Conservation (phyloP, 768 basidiomycete species). For the Rhizopogon vinicolor region DNA sequence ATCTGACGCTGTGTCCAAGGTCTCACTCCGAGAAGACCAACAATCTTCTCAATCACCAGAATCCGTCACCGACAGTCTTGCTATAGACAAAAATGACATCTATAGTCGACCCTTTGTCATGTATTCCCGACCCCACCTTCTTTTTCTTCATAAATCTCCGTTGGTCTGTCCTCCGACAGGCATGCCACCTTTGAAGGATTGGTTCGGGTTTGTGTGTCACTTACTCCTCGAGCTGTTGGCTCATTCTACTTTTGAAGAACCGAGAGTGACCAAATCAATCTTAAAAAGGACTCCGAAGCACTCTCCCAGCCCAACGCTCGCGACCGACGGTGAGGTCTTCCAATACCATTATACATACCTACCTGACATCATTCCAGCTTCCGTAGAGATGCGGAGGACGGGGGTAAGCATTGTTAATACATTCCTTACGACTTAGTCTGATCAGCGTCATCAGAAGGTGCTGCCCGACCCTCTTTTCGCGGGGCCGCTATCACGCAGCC, state of each 20-base stretch:
- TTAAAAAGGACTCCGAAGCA: slow-evolving; percentile 60
- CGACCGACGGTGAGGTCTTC: slow-evolving; percentile 57
- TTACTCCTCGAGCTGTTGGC: slow-evolving; percentile 11
- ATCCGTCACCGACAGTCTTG: slow-evolving; percentile 11
- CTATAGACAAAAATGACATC: slow-evolving; percentile 27
- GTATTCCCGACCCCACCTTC: slow-evolving; percentile 68
- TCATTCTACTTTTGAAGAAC: slow-evolving; percentile 30
- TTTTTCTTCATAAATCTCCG: slow-evolving; percentile 69
- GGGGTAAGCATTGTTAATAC: slow-evolving; percentile 38
- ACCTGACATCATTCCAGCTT: slow-evolving; percentile 43
- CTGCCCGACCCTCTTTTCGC: slow-evolving; percentile 65
- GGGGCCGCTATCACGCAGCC: slow-evolving; percentile 64
- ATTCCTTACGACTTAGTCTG: slow-evolving; percentile 1
- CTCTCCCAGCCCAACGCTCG: slow-evolving; percentile 46
- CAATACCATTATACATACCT: neutral
- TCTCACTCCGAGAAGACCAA: slow-evolving; percentile 20
- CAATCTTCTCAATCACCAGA: slow-evolving; percentile 8
- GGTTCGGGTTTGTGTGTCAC: slow-evolving; percentile 71
- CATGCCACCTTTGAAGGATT: slow-evolving; percentile 81
- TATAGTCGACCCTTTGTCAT: slow-evolving; percentile 44
- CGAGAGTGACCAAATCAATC: slow-evolving; percentile 39
- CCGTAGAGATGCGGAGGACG: slow-evolving; percentile 73
- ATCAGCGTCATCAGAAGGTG: slow-evolving; percentile 33
- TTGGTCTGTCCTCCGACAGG: slow-evolving; percentile 63
- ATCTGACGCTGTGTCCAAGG: slow-evolving; percentile 27